Evolutionary conservation across 2,329 filamentous ascomycete genomes (phyloP), one percentile per base, ranked within the genome.

Genomic region (Kalaharituber pfeilii): DNA sequence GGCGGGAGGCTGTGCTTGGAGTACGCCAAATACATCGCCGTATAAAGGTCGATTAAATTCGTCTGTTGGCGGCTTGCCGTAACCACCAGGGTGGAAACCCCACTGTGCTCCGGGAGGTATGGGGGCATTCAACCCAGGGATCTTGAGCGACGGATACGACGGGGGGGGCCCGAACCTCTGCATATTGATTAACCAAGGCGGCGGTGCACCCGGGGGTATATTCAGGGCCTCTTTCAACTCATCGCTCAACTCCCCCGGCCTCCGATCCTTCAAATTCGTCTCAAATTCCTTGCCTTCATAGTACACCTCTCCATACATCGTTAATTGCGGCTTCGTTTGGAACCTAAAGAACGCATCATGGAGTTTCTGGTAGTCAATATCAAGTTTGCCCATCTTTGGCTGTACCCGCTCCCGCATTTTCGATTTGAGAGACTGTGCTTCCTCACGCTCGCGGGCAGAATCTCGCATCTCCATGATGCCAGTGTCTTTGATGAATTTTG

Each of bases 231-330:
- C 89, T 65, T 86, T 89, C 39, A 95, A 75, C 62, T 86, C 81
- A 53, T 96, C 86, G 62, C 82, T 91, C 50, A 96, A 69, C 63
- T 96, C 88, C 30, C 91, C 91, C 1, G 91, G 86, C 60, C 87
- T 81, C 56, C 95, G 78, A 69, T 95, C 85, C 63, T 85, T 82
- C 59, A 94, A 77, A 67, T 96, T 94, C 0, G 91, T 94, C 69
- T 98, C 91, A 66, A 86, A 91, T 67, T 98, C 91, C 68, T 98
- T 98, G 66, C 91, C 91, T 69, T 98, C 91, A 67, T 96, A 96
- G 69, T 98, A 98, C n/a, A 98, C 88, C 68, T 98, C 91, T 39
- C 91, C 91, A 63, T 94, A 98, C 44, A 88, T 79, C 28, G 91
- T 96, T 59, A 98, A 72, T 62, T 87, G 81, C 0, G 91, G 91